A percentile compares a stretch with the other conserved stretches of the same genome.
phyloP scores from a whole-genome alignment of 2,329 filamentous ascomycete genomes.

The Fusarium pilosicola region DNA sequence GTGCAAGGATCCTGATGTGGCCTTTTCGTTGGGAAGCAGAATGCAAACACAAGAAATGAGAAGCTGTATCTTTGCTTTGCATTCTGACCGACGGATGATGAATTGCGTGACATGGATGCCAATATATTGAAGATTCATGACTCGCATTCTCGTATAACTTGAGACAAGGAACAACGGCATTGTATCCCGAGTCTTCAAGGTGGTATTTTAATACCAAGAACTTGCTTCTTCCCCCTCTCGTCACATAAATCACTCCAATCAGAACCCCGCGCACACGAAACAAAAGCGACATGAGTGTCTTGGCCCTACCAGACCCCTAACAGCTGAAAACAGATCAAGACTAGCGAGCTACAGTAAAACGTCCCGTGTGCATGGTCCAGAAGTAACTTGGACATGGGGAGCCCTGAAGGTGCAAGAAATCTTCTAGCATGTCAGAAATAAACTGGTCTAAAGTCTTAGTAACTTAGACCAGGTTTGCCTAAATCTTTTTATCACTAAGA shows the following conservation, averaged over 20 bases:
- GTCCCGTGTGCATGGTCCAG: not conserved
- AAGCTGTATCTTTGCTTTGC: not conserved
- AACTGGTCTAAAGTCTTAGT: accelerated
- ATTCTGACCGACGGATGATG: not conserved
- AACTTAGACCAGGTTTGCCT: accelerated
- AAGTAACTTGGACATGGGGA: not conserved
- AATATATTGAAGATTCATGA: accelerated
- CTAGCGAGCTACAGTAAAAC: not conserved
- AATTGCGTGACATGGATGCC: too few relatives aligned
- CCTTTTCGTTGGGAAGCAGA: accelerated
- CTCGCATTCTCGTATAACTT: not conserved
- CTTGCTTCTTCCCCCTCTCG: not conserved
- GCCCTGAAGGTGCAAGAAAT: not conserved
- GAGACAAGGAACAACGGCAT: not conserved
- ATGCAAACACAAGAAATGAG: not conserved
- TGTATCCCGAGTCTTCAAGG: not conserved
- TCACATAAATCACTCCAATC: not conserved
- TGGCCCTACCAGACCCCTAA: not conserved
- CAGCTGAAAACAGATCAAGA: not conserved
- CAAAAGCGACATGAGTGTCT: not conserved
- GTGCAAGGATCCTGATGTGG: not conserved
- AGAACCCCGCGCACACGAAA: not conserved
- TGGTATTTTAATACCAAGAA: not conserved
- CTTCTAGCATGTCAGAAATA: accelerated
- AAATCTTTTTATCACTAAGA: not conserved